Conservation (phyloP, 2,329 filamentous ascomycete genomes). For the Davidsoniella eucalypti region DNA sequence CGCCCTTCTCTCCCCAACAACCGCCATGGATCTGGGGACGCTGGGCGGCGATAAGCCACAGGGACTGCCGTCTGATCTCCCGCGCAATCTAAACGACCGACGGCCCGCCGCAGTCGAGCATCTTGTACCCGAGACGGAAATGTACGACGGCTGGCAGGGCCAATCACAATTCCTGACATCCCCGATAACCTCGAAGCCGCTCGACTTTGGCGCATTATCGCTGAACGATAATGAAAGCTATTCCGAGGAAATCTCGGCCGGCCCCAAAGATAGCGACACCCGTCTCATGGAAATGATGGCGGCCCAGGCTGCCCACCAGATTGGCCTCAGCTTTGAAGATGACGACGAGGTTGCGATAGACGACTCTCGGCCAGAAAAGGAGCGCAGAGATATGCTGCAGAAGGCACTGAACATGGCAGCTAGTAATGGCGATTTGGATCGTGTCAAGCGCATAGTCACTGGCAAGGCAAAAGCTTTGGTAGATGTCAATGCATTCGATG, state of each 20-base stretch:
- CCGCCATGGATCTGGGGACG: slow-evolving; percentile 43
- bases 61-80: slow-evolving; percentile 65
- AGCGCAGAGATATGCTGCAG: slow-evolving; percentile 71
- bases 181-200: slow-evolving; percentile 66
- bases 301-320: slow-evolving; percentile 73
- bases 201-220: slow-evolving; percentile 66
- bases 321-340: slow-evolving; percentile 54
- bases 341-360: slow-evolving; percentile 66
- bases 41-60: slow-evolving; percentile 30
- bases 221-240: slow-evolving; percentile 57
- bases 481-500: slow-evolving; percentile 74
- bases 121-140: slow-evolving; percentile 70
- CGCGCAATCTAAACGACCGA: slow-evolving; percentile 81
- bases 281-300: slow-evolving; percentile 92
- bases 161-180: slow-evolving; percentile 90
- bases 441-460: slow-evolving; percentile 58
- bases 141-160: slow-evolving; percentile 98
- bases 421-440: slow-evolving; percentile 81
- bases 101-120: slow-evolving; percentile 44
- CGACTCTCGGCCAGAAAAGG: slow-evolving; percentile 51
- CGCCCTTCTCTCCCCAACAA: slow-evolving; percentile 14
- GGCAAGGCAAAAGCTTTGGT: slow-evolving; percentile 61
- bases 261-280: slow-evolving; percentile 58
- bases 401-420: slow-evolving; percentile 86
- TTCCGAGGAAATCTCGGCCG: slow-evolving; percentile 35